Conservation (phyloP, 192 early-diverging fungal species). For the Backusella circina region DNA sequence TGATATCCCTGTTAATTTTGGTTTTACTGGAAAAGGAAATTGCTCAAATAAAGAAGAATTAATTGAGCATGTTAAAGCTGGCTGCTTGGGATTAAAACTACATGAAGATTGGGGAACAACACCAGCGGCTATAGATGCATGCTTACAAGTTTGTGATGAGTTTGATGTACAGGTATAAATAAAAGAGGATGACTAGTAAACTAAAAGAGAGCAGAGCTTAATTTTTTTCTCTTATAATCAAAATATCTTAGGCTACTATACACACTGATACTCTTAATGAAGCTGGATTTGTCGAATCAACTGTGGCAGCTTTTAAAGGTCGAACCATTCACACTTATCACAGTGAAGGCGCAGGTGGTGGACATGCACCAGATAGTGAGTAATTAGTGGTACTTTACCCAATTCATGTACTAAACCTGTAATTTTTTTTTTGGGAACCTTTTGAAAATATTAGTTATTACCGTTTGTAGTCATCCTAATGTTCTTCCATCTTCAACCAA, state of each 20-base stretch:
- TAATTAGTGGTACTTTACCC: neutral
- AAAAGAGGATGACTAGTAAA: neutral
- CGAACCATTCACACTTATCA: conserved; percentile 97
- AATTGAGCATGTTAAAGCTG: conserved; percentile 80
- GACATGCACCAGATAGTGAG: conserved; percentile 82
- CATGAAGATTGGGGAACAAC: conserved; percentile 98
- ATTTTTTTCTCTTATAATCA: neutral
- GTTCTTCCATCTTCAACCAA: conserved; percentile 95
- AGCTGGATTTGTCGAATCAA: conserved; percentile 91
- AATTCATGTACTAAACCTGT: neutral
- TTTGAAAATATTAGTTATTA: conserved; percentile 40
- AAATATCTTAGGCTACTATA: conserved; percentile 64
- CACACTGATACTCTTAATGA: conserved; percentile 99
- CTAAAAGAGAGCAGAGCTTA: too few species aligned
- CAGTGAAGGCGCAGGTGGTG: conserved; percentile 94
- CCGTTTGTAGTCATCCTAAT: conserved; percentile 72
- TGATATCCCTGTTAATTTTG: conserved; percentile 86
- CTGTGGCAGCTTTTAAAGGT: conserved; percentile 84
- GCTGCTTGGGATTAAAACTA: conserved; percentile 85
- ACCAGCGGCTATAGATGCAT: conserved; percentile 89
- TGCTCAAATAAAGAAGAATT: conserved; percentile 61
- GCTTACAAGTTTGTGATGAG: conserved; percentile 80
- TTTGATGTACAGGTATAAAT: conserved; percentile 70
- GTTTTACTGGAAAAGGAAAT: conserved; percentile 96
- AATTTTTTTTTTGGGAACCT: neutral